phyloP scores from a whole-genome alignment of 73 alveolate species.

The Paramecium biaurelia region DNA sequence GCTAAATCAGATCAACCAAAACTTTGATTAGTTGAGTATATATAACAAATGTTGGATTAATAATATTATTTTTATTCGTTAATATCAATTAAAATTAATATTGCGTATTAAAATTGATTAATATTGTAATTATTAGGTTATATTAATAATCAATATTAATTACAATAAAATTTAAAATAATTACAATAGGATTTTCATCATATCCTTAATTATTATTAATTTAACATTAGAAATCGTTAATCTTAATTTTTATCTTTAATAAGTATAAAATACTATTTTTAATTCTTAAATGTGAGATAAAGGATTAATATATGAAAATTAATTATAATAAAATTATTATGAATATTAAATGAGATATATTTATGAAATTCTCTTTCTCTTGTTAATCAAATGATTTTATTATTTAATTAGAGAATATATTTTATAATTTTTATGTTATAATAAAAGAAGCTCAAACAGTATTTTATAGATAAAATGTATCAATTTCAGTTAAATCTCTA shows the following conservation, averaged over 20 bases:
- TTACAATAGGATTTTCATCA: background rate
- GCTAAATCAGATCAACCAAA: conserved; percentile 8
- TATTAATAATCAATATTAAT: background rate
- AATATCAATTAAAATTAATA: background rate
- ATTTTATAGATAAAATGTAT: too few relatives aligned
- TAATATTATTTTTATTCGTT: background rate
- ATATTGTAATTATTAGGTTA: background rate
- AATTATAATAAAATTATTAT: too few relatives aligned
- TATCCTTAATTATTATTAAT: background rate
- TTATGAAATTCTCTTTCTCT: too few relatives aligned
- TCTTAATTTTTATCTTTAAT: too few relatives aligned
- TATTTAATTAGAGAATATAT: background rate
- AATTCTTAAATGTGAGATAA: background rate
- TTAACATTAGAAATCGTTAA: background rate
- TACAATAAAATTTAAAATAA: background rate
- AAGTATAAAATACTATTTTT: too few relatives aligned
- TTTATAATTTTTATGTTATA: background rate
- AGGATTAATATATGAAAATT: too few relatives aligned
- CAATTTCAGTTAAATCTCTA: background rate
- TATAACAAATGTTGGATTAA: background rate
- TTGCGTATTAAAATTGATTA: background rate
- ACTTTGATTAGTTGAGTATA: conserved; percentile 7
- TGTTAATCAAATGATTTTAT: background rate
- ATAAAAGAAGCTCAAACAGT: background rate
- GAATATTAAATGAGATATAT: background rate